Evolutionary conservation across 1,139 yeast species (phyloP).

Genomic region (Wickerhamomyces sp.): DNA sequence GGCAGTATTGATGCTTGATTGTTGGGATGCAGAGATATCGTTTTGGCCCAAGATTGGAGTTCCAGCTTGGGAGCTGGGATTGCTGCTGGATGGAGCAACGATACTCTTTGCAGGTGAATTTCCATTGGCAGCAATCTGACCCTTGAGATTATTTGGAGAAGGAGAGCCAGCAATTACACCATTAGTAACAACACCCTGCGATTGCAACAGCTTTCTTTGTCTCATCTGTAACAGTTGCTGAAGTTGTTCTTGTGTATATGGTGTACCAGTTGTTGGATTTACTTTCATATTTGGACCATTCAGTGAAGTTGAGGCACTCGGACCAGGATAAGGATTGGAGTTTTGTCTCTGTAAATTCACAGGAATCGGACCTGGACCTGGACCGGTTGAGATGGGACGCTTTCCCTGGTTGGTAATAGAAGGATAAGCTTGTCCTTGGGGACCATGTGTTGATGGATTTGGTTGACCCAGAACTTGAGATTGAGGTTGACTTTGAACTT

Average conservation of each 20-base stretch:
- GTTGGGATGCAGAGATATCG: neutral
- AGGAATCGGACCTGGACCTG: slow-evolving; percentile 14
- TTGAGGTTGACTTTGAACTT: slow-evolving; percentile 1
- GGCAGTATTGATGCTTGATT: neutral
- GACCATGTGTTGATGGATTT: slow-evolving; percentile 4
- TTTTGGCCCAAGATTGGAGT: slow-evolving; percentile 7
- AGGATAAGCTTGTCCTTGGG: slow-evolving; percentile 3
- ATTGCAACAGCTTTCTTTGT: slow-evolving; percentile 36
- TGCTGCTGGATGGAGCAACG: slow-evolving; percentile 20
- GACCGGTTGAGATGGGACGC: slow-evolving; percentile 15
- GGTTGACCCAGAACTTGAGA: neutral
- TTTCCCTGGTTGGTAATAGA: slow-evolving; percentile 1
- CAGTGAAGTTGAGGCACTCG: slow-evolving; percentile 11
- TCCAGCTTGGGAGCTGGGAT: slow-evolving; percentile 10
- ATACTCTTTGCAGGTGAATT: slow-evolving; percentile 6
- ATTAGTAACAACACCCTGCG: slow-evolving; percentile 20
- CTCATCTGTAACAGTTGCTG: slow-evolving; percentile 26
- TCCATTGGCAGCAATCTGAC: slow-evolving; percentile 15
- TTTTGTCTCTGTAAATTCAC: slow-evolving; percentile 2
- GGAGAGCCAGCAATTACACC: slow-evolving; percentile 13
- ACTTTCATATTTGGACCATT: slow-evolving; percentile 4
- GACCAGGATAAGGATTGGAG: slow-evolving; percentile 1
- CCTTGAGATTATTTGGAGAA: slow-evolving; percentile 17
- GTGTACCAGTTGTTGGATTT: slow-evolving; percentile 10
- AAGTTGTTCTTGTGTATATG: slow-evolving; percentile 22